A percentile compares a stretch with the other conserved stretches of the same genome.
Evolutionary conservation across 2,329 filamentous ascomycete species (phyloP).

Genomic region (Ascochyta fabae): DNA sequence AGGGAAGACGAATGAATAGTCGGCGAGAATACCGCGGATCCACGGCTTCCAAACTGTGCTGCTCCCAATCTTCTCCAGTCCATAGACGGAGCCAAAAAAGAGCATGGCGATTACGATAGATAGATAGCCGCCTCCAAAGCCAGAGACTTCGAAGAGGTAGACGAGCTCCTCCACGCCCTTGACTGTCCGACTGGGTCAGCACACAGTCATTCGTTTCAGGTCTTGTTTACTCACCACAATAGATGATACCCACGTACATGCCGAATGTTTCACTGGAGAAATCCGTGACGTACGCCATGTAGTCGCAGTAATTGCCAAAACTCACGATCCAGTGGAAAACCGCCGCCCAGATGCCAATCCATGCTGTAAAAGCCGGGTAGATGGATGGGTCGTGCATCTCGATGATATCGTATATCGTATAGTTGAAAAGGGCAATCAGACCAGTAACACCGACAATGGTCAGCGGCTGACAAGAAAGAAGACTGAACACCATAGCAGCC

Average conservation of each 20-base stretch:
- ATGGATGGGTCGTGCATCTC: constrained; percentile 56
- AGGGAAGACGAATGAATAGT: constrained; percentile 57
- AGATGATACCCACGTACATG: constrained; percentile 64
- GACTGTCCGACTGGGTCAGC: constrained; percentile 43
- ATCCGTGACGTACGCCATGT: constrained; percentile 65
- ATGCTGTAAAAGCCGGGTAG: constrained; percentile 63
- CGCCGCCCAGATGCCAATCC: constrained; percentile 64
- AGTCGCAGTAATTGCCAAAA: constrained; percentile 61
- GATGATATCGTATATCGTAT: constrained; percentile 66
- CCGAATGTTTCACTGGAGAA: constrained; percentile 63
- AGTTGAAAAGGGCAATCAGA: constrained; percentile 60
- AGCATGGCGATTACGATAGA: constrained; percentile 59
- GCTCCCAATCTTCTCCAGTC: constrained; percentile 57
- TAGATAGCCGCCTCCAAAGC: constrained; percentile 55
- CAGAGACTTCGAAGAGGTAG: constrained; percentile 55
- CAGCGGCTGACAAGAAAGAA: constrained; percentile 60
- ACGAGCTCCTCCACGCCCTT: constrained; percentile 64
- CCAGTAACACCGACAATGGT: constrained; percentile 66
- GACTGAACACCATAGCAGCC: constrained; percentile 62
- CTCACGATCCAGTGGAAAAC: constrained; percentile 64
- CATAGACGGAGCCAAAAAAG: constrained; percentile 60
- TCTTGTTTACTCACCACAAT: constrained; percentile 52
- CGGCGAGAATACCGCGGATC: constrained; percentile 56
- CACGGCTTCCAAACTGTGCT: constrained; percentile 54
- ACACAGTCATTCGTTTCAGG: no score